Base-by-base conservation (phyloP, 805 yeast species). In the Pichia cabralensis region DNA sequence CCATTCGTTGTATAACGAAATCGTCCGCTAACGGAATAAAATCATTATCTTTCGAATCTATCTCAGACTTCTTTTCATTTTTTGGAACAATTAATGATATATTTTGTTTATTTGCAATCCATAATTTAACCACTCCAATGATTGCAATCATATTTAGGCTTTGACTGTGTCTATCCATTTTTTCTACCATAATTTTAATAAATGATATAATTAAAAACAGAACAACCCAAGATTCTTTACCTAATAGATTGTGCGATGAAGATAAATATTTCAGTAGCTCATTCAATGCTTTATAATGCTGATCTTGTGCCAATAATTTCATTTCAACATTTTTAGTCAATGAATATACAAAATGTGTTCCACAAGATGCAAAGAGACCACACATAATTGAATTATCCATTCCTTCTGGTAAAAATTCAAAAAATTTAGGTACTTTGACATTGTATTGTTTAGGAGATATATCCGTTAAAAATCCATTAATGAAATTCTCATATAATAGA, bases 381-480 rank as follows among this genome's bases (percentile, higher is more conserved):
- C 50, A 46, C 28, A 63, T 38, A 6, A 56, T 44, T 3, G 46
- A 36, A 30, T 60, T 62, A 9, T 38, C 31, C 6, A 51, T 36
- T 6, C 61, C 58, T 8, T 55, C 53, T 2, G 67, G 65, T 1
- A 65, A 45, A 40, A 64, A 64, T 2, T 64, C 58, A 0, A 64
- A 60, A 1, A 53, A 55, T 1, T 69, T 64, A 8, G 65, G 62
- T 6, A 65, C 43, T 11, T 50, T 45, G 2, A 61, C 58, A 38
- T 64, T 67, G 0, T 68, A 58, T 25, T 56, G 45, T 37, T 64
- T 68, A 1, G 71, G 67, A 1, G 65, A 62, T 8, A 65, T 48
- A 3, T 63, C 47, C 5, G 58, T 57, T 40, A 67, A 55, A 41
- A 64, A 66, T 2, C 64, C 65, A 28, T 58, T 54, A 6, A 58